Evolutionary conservation across 805 yeast genomes (phyloP).

Genomic region (Maudiozyma turicensis): DNA sequence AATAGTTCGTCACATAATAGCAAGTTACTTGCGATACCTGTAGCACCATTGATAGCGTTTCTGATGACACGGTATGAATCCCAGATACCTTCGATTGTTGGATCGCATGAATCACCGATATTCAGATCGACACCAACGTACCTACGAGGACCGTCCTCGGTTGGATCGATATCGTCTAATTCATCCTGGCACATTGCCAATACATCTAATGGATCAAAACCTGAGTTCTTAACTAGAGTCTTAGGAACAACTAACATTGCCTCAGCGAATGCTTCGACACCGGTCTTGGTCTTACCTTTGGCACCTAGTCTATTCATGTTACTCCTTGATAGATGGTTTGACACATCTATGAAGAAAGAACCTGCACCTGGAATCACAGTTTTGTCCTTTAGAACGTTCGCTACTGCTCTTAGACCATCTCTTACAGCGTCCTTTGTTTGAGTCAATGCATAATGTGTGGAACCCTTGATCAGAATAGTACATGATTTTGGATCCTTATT

Average conservation of each 20-base stretch:
- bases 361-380: slow-evolving; percentile 95
- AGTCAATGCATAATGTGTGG: slow-evolving; percentile 76
- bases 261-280: slow-evolving; percentile 89
- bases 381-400: slow-evolving; percentile 80
- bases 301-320: slow-evolving; percentile 46
- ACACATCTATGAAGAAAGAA: slow-evolving; percentile 80
- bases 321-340: slow-evolving; percentile 46
- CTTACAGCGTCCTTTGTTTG: slow-evolving; percentile 96
- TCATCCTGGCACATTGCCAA: slow-evolving; percentile 78
- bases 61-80: slow-evolving; percentile 91
- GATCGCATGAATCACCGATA: slow-evolving; percentile 94
- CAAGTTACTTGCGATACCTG: slow-evolving; percentile 88
- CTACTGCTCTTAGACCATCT: slow-evolving; percentile 92
- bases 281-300: slow-evolving; percentile 82
- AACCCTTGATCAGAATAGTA: slow-evolving; percentile 87
- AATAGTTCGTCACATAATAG: slow-evolving; percentile 90
- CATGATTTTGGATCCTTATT: slow-evolving; percentile 82
- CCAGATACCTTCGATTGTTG: slow-evolving; percentile 90
- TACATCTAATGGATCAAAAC: slow-evolving; percentile 86
- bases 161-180: slow-evolving; percentile 20
- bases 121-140: slow-evolving; percentile 84
- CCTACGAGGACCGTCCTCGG: slow-evolving; percentile 54
- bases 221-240: slow-evolving; percentile 85
- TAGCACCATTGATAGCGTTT: slow-evolving; percentile 85
- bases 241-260: slow-evolving; percentile 87